phyloP scores from a whole-genome alignment of 169 alveolate species.

The Perkinsus marinus region DNA sequence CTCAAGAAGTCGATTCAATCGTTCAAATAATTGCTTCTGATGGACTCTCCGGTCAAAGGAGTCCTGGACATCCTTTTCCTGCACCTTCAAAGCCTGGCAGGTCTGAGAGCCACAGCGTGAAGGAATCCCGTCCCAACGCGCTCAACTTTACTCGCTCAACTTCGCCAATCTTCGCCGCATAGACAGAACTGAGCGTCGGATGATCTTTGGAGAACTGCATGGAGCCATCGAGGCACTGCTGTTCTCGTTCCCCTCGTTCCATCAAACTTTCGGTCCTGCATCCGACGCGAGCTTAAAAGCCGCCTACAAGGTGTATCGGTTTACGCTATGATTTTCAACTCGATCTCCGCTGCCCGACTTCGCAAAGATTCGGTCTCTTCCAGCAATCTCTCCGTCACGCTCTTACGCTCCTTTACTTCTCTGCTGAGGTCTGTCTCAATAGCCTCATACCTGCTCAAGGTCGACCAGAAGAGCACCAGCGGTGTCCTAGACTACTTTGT shows the following conservation, averaged over 20 bases:
- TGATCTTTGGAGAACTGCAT: not conserved
- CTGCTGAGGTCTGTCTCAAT: not conserved
- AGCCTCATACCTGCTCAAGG: not conserved
- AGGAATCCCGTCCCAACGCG: not conserved
- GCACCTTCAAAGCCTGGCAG: not conserved
- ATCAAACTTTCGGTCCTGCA: not conserved
- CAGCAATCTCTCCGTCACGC: not conserved
- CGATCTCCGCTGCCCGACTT: not conserved
- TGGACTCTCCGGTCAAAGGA: not conserved
- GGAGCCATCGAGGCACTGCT: not conserved
- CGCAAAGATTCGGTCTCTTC: not conserved
- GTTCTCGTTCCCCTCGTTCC: not conserved
- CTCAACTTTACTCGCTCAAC: not conserved
- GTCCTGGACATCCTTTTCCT: not conserved
- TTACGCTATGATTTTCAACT: not conserved
- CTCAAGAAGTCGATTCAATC: not conserved
- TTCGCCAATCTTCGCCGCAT: not conserved
- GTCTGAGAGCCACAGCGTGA: too few relatives aligned
- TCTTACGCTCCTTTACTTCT: not conserved
- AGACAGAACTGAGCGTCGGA: not conserved
- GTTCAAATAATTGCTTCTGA: not conserved
- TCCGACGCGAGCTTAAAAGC: not conserved
- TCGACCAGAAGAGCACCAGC: not conserved
- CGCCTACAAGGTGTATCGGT: not conserved
- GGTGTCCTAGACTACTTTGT: not conserved